Base-by-base conservation (phyloP, 2,329 filamentous ascomycete species). In the Cladophialophora exuberans region DNA sequence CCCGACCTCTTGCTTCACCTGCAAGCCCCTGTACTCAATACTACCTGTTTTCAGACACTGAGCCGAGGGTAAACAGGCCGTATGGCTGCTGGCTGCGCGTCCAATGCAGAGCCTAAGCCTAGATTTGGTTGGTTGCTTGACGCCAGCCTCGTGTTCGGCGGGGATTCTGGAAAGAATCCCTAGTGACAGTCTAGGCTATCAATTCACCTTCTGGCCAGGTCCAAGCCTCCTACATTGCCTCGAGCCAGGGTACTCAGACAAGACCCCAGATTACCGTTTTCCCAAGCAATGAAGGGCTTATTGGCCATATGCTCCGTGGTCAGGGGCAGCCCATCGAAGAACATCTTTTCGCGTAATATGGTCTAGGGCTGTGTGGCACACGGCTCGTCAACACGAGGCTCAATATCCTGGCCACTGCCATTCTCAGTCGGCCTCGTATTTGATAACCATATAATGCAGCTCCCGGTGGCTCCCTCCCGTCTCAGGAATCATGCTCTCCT, bases 331-430 rank as follows among this genome's bases (percentile, higher is more conserved):
- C n/a, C 31, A 10, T 18, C 22, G 20, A 18, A 28, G 26, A 18
- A 39, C 7, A n/a, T 36, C 10, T 25, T 15, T 33, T 49, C 39
- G 38, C 23, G 33, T 26, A 39, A 22, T 23, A 20, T 31, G 46
- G 46, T 49, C 46, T 49, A 25, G 35, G 15, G 18, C 31, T 17
- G 22, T 23, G 9, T 35, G 18, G 35, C n/a, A 28, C 23, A 39
- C 35, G 15, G 35, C 46, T 13, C 33, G 9, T 30, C 9, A 30
- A 31, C 28, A 35, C 15, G 23, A 49, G 46, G 46, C 46, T 49
- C 31, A 25, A 36, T 39, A 39, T 39, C 46, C 46, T 49, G 46
- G 11, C 46, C 46, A 41, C 22, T 11, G 17, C 15, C 33, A n/a
- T 15, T 30, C 13, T n/a, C 10, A n/a, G 23, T 26, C 6, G 7